Base-by-base conservation (phyloP, 768 basidiomycete species). In the Leccinum uliginosum region DNA sequence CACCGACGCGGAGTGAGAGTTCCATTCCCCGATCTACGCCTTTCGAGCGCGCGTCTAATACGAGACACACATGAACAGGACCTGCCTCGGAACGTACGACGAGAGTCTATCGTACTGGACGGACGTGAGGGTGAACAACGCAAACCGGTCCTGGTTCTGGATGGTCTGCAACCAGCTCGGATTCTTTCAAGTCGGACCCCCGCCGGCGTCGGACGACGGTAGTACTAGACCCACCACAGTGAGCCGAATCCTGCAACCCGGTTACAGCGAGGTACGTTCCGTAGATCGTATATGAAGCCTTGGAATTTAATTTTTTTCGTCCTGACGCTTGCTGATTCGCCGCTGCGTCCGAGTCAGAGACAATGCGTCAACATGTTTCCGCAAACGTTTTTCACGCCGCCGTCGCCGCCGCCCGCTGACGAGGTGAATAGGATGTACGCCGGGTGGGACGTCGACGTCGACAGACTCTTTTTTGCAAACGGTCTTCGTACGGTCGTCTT, bases 141-240 rank as follows among this genome's bases (percentile, higher is more conserved):
- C 74, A 0, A 62, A 59, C 4, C 79, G 88, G 27, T 87, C 87
- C 3, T 91, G 87, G 87, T 70, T 73, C 56, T 89, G 88, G 88
- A 83, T 87, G 64, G 81, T 85, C 5, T 89, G 88, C 64, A 87
- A 86, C 62, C 80, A 89, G 72, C 78, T 89, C 2, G 87, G 88
- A 26, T 87, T 59, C 57, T 74, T 66, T 58, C 72, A 71, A 58
- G 74, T 69, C 4, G 71, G 76, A 32, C 76, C 78, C 6, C 78
- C 78, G 6, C 1, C 34, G 34, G 15, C 35, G 30, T 12, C 30
- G 17, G 35, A 14, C 15, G 30, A 14, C 32, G 12, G 19, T 40
- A 40, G 1, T 4, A 8, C 27, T 27, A 19, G 10, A 27, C 8
- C 19, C 40, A 19, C 40, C 40, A 44, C 23, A 19, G 43, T 44